Evolutionary conservation across 192 early-diverging fungal genomes (phyloP), one percentile per base, ranked within the genome.

Genomic region (Glomus cerebriforme): DNA sequence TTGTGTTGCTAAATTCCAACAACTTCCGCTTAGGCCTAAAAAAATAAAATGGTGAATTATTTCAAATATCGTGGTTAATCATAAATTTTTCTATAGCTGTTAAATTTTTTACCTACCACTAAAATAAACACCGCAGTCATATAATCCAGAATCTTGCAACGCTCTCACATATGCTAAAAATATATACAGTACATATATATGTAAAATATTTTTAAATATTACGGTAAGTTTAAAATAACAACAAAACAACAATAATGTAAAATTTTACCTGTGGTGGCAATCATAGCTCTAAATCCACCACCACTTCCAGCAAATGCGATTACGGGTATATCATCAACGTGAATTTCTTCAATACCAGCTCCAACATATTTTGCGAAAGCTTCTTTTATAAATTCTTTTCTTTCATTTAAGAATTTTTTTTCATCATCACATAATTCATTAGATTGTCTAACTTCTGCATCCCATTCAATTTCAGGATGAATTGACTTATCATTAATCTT

Each of bases 231-330:
- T 6, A 49, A 19, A 47, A n/a, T 35, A 54, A 54, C 2, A 19
- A 31, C 8, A 31, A 27, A 9, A 31, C 17, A 29, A 13, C 6
- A 10, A 73, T 7, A 19, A 49, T 32, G 22, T 15, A n/a, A 58
- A 29, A 1, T 12, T 27, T 63, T 64, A 77, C 75, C 93, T 17
- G 88, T 77, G 22, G 88, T 90, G 12, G 91, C 89, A 45, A 95
- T 80, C 95, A 96, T 96, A 8, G 95, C 93, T 7, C 94, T 90
- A 81, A 90, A 94, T 2, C 95, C 95, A 15, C 95, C 95, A 35
- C 95, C 95, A 75, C 91, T 89, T 71, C 90, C 91, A n/a, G 91
- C 92, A 77, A 92, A 77, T 8, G 86, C 91, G 66, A 95, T 88
- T 1, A 91, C 68, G 24, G 94, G 94, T 26, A 95, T 88, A 75